Evolutionary conservation across 2,329 filamentous ascomycete genomes (phyloP).

Genomic region (Aspergillus latus): DNA sequence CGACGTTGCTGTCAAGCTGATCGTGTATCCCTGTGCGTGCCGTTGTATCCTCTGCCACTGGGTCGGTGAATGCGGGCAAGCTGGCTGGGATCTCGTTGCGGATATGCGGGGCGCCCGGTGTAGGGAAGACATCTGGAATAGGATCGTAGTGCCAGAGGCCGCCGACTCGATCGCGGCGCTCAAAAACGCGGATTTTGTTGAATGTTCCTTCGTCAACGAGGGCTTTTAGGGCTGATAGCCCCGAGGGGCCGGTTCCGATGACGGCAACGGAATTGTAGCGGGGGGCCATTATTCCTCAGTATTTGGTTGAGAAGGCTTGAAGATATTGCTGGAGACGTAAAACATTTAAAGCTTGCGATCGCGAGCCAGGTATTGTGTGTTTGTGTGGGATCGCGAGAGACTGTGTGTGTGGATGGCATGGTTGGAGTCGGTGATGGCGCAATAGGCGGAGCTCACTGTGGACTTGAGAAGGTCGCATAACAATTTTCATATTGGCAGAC

Average conservation of each 20-base stretch:
- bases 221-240: conserved; percentile 19
- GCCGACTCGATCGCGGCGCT: conserved; percentile 31
- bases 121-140: conserved; percentile 27
- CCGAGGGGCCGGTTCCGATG: conserved; percentile 11
- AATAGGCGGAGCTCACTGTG: no score
- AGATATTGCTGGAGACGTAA: no score
- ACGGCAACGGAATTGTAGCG: conserved; percentile 11
- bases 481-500: no score
- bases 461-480: no score
- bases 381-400: background rate
- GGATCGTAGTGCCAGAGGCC: conserved; percentile 35
- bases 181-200: conserved; percentile 33
- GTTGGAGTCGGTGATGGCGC: background rate
- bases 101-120: background rate
- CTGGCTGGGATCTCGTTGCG: conserved; percentile 15
- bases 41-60: conserved; percentile 22
- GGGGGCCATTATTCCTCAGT: conserved; percentile 1
- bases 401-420: background rate
- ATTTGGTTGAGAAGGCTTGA: background rate
- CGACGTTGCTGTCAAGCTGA: conserved; percentile 31
- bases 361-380: background rate
- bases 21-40: conserved; percentile 28
- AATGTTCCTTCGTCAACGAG: conserved; percentile 34
- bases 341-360: background rate
- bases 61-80: conserved; percentile 22